phyloP scores from a whole-genome alignment of 108 stramenopile species.

The Pseudonitzschia pungens region DNA sequence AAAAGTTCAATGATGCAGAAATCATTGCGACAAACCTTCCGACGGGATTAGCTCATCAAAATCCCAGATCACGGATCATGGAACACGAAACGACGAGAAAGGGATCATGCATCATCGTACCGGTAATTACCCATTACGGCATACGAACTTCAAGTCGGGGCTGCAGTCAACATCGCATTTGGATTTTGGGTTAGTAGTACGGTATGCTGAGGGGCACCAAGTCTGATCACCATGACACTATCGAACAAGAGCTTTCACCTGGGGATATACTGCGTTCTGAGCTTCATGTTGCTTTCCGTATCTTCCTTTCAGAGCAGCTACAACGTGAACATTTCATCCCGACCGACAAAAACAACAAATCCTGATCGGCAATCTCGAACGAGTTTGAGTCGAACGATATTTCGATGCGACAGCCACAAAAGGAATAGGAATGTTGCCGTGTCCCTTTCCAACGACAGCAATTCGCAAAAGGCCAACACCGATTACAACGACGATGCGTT shows the following conservation, averaged over 20 bases:
- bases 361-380: not conserved
- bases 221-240: not conserved
- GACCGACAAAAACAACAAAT: not conserved
- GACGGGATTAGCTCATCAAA: no score
- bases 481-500: conserved; percentile 69
- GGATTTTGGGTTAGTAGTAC: no score
- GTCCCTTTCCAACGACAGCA: conserved; percentile 2
- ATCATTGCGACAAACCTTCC: no score
- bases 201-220: not conserved
- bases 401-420: not conserved
- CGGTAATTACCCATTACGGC: no score
- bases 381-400: not conserved
- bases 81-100: no score
- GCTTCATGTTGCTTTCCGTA: not conserved
- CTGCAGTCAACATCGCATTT: not conserved
- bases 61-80: no score
- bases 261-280: not conserved
- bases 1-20: no score
- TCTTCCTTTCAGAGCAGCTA: not conserved
- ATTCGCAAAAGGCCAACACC: not conserved
- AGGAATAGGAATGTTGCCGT: not conserved
- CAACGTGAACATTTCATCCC: not conserved
- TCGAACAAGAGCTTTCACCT: not conserved
- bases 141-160: no score
- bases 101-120: no score